Evolutionary conservation across 2,329 filamentous ascomycete genomes (phyloP).

Genomic region (Pseudopithomyces chartarum): DNA sequence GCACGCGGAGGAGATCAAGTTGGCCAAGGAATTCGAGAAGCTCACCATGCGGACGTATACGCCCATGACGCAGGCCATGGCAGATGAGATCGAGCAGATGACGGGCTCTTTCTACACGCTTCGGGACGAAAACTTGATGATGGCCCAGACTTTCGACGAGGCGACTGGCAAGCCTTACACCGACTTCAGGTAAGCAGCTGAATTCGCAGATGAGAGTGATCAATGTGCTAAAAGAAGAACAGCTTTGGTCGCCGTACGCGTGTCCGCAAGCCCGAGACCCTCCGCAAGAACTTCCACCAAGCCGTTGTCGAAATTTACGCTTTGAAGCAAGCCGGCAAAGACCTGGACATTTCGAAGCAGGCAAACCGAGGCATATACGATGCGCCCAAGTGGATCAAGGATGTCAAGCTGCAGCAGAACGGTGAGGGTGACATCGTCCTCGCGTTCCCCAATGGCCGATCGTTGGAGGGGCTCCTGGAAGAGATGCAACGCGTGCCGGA

Average conservation of each 20-base stretch:
- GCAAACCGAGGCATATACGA: constrained; percentile 36
- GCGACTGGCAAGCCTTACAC: constrained; percentile 42
- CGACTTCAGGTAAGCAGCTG: constrained; percentile 21
- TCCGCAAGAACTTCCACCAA: constrained; percentile 55
- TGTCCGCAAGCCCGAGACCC: constrained; percentile 16
- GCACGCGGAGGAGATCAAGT: constrained; percentile 33
- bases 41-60: constrained; percentile 39
- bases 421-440: constrained; percentile 27
- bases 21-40: constrained; percentile 42
- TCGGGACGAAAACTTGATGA: constrained; percentile 32
- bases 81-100: constrained; percentile 35
- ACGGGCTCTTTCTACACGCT: constrained; percentile 38
- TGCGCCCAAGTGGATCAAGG: constrained; percentile 31
- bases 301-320: constrained; percentile 62
- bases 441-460: constrained; percentile 25
- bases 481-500: constrained; percentile 27
- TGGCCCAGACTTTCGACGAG: constrained; percentile 35
- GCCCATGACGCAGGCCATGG: constrained; percentile 35
- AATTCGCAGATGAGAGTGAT: background rate
- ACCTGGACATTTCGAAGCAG: constrained; percentile 31
- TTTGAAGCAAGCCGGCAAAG: constrained; percentile 40
- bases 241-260: constrained; percentile 32
- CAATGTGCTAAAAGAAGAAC: background rate
- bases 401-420: constrained; percentile 31
- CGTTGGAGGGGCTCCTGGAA: constrained; percentile 26